Evolutionary conservation across 208 protist species (phyloP), one percentile per base, ranked within the genome.

Genomic region (Willaertia magna): DNA sequence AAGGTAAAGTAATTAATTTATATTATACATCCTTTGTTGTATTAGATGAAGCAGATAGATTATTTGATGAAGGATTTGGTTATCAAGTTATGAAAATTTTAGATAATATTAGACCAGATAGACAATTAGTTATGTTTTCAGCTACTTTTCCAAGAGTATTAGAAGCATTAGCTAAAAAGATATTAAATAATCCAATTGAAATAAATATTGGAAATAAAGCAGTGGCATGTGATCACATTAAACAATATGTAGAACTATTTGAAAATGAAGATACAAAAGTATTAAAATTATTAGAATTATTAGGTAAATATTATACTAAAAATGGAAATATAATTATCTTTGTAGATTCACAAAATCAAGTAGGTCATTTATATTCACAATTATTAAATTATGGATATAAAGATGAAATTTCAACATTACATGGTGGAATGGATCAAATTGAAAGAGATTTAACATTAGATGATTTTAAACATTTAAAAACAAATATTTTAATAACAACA

Each of bases 1-100:
- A 88, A 39, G 93, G 94, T 52, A 84, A 85, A 18, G 89, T 90
- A 20, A 90, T 95, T 84, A 89, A 89, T 2, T 88, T 96, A 55
- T 59, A 84, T 43, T 89, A 92, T 49, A 89, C 91, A 0, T 93
- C 94, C 26, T 96, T 96, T 75, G 93, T 96, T 18, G 92, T 96
- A 14, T 89, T 97, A 30, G 96, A 97, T 91, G 96, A 97, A 86
- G 96, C 95, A 0, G 96, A 97, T 86, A 90, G 95, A 48, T 92
- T 97, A 87, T 96, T 97, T 88, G 95, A 97, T 86, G 93, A 93
- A 86, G 96, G 96, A 42, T 97, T 97, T 89, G 93, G 92, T 85
- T 93, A 95, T 85, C 96, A 97, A 88, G 93, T 97, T 14, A 90
- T 91, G 55, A 93, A 92, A 7, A 96, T 97, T 87, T 74, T 96